phyloP scores from a whole-genome alignment of 2,329 filamentous ascomycete species.

The Cercospora brassicicola region DNA sequence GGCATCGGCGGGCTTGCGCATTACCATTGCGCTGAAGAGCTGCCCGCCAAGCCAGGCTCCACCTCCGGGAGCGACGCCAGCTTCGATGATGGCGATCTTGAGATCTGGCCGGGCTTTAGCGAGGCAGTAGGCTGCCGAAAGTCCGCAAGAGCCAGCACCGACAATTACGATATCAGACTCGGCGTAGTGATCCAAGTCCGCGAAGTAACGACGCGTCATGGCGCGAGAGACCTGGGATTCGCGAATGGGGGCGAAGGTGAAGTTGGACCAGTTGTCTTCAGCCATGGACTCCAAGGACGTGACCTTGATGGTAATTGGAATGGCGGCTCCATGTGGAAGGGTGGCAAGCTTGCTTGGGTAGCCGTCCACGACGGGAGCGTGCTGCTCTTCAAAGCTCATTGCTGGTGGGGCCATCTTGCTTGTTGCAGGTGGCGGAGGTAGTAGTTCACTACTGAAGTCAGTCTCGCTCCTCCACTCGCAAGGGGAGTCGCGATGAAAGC shows the following conservation, averaged over 20 bases:
- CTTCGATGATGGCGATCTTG: constrained; percentile 88
- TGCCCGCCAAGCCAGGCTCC: constrained; percentile 92
- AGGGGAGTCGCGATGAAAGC: constrained; percentile 57
- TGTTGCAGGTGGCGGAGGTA: constrained; percentile 8
- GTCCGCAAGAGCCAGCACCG: constrained; percentile 83
- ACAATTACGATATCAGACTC: constrained; percentile 94
- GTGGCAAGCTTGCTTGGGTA: constrained; percentile 50
- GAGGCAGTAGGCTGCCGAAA: constrained; percentile 80
- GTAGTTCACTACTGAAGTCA: constrained; percentile 42
- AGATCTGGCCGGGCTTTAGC: constrained; percentile 82
- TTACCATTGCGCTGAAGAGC: constrained; percentile 92
- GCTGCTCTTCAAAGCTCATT: constrained; percentile 54
- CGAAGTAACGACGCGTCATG: constrained; percentile 92
- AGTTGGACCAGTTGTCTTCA: constrained; percentile 71
- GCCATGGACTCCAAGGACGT: constrained; percentile 63
- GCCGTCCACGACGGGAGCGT: constrained; percentile 31
- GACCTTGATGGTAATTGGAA: constrained; percentile 40
- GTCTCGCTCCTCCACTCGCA: constrained; percentile 40
- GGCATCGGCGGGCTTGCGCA: constrained; percentile 86
- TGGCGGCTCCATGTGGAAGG: constrained; percentile 39
- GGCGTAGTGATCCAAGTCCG: constrained; percentile 82
- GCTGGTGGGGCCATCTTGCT: constrained; percentile 52
- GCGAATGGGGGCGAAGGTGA: constrained; percentile 81
- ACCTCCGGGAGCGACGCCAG: constrained; percentile 80
- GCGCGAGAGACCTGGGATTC: constrained; percentile 87